Percentiles rank a stretch among this genome's conserved stretches.
These are phyloP conservation scores for Aschersonia sp. DNA, from an alignment of 2,329 filamentous ascomycete genomes.

Conservation along the genomic window DNA sequence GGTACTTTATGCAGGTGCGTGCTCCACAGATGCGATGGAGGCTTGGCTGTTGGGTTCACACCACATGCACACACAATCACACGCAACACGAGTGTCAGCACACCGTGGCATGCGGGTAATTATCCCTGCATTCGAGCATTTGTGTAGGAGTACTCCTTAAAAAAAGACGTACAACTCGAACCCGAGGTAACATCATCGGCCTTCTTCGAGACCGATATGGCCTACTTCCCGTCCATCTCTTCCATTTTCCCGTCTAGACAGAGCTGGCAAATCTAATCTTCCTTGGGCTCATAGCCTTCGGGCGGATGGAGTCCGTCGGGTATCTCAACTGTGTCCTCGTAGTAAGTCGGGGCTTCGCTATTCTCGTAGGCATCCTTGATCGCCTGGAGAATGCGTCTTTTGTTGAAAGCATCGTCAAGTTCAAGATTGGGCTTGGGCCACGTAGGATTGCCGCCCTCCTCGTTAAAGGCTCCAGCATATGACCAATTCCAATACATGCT, in stretches of 20 bases:
- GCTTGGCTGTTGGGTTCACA: too few species aligned
- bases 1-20: too few species aligned
- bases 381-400: constrained; percentile 20
- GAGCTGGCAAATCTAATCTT: not conserved
- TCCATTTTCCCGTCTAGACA: not conserved
- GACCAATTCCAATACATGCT: constrained; percentile 36
- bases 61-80: too few species aligned
- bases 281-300: constrained; percentile 16
- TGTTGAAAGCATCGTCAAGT: constrained; percentile 15
- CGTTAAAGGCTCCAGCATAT: constrained; percentile 35
- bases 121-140: too few species aligned
- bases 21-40: too few species aligned
- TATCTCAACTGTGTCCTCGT: constrained; percentile 21
- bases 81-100: too few species aligned
- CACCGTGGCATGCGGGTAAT: too few species aligned
- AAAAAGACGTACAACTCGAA: too few species aligned
- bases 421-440: constrained; percentile 27
- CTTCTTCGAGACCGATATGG: too few species aligned
- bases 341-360: constrained; percentile 26
- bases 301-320: constrained; percentile 29
- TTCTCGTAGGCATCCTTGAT: constrained; percentile 22
- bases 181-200: too few species aligned
- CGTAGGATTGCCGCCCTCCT: constrained; percentile 15
- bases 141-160: too few species aligned
- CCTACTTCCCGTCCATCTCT: not conserved